A percentile compares a stretch with the other conserved stretches of the same genome.
Conservation (phyloP, 2,329 filamentous ascomycete genomes). For the Colletotrichum chlorophyti region DNA sequence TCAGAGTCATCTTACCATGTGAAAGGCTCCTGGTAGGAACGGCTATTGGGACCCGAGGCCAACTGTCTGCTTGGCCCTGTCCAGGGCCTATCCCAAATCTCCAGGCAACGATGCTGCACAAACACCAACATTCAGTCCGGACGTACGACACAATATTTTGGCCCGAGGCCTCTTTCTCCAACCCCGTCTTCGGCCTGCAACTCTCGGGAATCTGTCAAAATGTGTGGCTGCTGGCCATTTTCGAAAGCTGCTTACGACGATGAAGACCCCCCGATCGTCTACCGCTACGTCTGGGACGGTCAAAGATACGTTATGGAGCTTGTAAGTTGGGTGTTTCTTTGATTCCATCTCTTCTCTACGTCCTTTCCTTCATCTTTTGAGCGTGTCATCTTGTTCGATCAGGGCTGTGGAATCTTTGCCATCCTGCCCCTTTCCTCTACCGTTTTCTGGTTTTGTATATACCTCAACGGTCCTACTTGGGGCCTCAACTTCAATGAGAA, state of each 20-base stretch:
- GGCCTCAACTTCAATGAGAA: neutral
- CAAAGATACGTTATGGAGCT: slow-evolving; percentile 44
- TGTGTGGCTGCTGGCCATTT: slow-evolving; percentile 62
- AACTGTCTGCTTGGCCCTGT: too few species aligned
- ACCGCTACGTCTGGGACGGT: slow-evolving; percentile 50
- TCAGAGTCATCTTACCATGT: too few species aligned
- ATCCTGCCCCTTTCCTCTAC: neutral
- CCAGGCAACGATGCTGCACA: too few species aligned
- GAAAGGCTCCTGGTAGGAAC: too few species aligned
- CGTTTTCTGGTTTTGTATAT: neutral
- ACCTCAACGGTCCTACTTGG: neutral
- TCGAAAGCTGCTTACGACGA: slow-evolving; percentile 55
- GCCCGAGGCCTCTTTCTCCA: neutral
- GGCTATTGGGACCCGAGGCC: too few species aligned
- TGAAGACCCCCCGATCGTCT: slow-evolving; percentile 40
- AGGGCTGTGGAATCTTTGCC: neutral
- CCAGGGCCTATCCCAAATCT: too few species aligned
- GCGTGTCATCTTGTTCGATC: too few species aligned
- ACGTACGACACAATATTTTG: neutral
- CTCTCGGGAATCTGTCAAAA: slow-evolving; percentile 34
- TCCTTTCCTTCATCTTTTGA: too few species aligned
- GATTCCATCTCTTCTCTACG: neutral
- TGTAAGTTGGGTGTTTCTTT: slow-evolving; percentile 39
- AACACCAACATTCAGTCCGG: too few species aligned
- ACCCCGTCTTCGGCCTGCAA: neutral